phyloP scores from a whole-genome alignment of 1,284 basidiomycete species.

The Cryptococcus jaspeensis region DNA sequence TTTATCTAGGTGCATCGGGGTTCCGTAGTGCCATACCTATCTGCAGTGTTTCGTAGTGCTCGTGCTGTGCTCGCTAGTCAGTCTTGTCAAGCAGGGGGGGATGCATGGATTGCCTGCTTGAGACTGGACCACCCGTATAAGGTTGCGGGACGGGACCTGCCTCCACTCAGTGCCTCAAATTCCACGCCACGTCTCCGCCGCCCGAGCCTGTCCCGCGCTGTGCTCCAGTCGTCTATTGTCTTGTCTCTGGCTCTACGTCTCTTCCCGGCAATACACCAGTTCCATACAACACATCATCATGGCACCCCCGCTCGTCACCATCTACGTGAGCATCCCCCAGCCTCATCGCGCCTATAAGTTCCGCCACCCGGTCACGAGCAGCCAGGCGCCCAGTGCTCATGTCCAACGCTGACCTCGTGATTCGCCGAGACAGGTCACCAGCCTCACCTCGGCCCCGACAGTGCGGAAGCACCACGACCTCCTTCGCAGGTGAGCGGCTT shows the following conservation, averaged over 20 bases:
- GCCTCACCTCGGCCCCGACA: constrained; percentile 43
- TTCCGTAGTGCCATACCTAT: too few relatives aligned
- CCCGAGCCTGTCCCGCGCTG: too few relatives aligned
- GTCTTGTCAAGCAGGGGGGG: background rate
- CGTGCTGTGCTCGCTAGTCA: background rate
- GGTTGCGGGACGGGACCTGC: too few relatives aligned
- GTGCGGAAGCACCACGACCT: constrained; percentile 45
- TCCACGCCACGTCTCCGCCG: too few relatives aligned
- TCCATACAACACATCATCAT: constrained; percentile 1
- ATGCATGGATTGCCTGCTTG: background rate
- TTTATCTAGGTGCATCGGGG: too few relatives aligned
- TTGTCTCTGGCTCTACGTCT: too few relatives aligned
- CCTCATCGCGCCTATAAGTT: background rate
- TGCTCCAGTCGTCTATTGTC: too few relatives aligned
- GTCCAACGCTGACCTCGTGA: background rate
- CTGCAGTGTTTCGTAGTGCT: background rate
- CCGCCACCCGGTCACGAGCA: background rate
- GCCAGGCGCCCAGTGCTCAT: background rate
- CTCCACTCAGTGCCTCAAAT: too few relatives aligned
- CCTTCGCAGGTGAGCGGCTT: constrained; percentile 35
- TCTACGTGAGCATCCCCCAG: constrained; percentile 13
- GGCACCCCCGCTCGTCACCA: constrained; percentile 18
- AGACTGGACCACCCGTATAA: too few relatives aligned
- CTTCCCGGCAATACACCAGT: background rate
- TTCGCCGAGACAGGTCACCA: constrained; percentile 34